Base-by-base conservation (phyloP, 1,284 basidiomycete genomes). In the Marasmius fiardii region DNA sequence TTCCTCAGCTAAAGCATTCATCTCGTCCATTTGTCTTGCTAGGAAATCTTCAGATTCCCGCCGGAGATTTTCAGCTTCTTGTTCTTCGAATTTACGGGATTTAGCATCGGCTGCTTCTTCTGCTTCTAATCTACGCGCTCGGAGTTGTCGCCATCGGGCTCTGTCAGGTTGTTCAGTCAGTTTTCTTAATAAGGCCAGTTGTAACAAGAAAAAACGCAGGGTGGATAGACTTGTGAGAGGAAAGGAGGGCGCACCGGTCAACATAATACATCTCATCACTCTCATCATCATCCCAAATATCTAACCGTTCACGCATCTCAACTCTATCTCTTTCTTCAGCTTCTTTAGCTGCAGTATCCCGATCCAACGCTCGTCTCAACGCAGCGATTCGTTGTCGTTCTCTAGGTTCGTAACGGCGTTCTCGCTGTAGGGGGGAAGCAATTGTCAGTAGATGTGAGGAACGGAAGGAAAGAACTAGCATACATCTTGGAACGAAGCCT, bases 261-360 rank as follows among this genome's bases (percentile, higher is more conserved):
- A 87, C 79, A 64, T 93, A 95, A 72, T 92, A 95, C 24, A 85
- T 65, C 61, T 95, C 93, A 59, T 91, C 90, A 60, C 88, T 89
- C 66, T 93, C 90, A 59, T 95, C 93, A 64, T 96, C 93, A 64
- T 96, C 93, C 90, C 91, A 95, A 1, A 87, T 72, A 57, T 89
- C 87, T 23, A 95, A 73, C 3, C 88, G 79, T 24, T 85, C 78
- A 33, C 82, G 80, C 78, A 92, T 88, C 65, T 89, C 85, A 14
- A 83, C 65, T 14, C 82, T 76, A 63, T 90, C 90, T 4, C 86
- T 80, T 31, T 89, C 86, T 65, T 94, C 89, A 3, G 84, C 81
- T 54, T 93, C 90, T 43, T 78, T 81, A 47, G 88, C 82, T 84
- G 81, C 16, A 83, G 80, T n/a, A 54, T 93, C 88, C 18, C 85